Conservation (phyloP, 2,329 filamentous ascomycete genomes). For the Xylariaceae sp. region DNA sequence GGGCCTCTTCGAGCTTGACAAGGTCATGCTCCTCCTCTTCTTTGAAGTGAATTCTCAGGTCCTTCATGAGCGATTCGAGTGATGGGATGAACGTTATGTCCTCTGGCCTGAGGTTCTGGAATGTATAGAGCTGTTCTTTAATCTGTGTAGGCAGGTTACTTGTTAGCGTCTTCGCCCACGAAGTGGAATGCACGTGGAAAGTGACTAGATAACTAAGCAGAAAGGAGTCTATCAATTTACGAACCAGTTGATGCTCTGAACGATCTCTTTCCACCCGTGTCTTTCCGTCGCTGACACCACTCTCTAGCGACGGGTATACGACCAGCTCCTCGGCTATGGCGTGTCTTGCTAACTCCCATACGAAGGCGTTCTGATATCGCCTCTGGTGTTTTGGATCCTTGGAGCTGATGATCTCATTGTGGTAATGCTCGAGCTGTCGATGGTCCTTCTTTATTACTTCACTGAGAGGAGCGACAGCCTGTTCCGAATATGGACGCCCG, state of each 20-base stretch:
- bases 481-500: conserved; percentile 11
- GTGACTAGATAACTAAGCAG: not conserved
- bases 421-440: conserved; percentile 37
- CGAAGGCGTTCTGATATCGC: conserved; percentile 53
- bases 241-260: conserved; percentile 29
- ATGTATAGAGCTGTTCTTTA: conserved; percentile 48
- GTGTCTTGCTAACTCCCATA: conserved; percentile 56
- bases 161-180: conserved; percentile 3
- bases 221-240: conserved; percentile 7
- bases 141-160: conserved; percentile 37
- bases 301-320: conserved; percentile 50
- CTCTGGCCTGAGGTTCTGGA: conserved; percentile 45
- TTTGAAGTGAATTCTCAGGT: conserved; percentile 45
- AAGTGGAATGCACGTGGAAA: conserved; percentile 7
- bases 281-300: conserved; percentile 43
- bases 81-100: conserved; percentile 45
- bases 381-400: conserved; percentile 45
- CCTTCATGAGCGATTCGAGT: conserved; percentile 45
- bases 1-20: conserved; percentile 43
- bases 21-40: conserved; percentile 49
- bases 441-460: conserved; percentile 27
- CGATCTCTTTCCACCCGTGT: conserved; percentile 46
- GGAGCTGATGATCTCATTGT: conserved; percentile 46
- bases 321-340: conserved; percentile 54
- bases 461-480: conserved; percentile 9